Evolutionary conservation across 2,329 filamentous ascomycete genomes (phyloP).

Genomic region (Scorias spongiosa): DNA sequence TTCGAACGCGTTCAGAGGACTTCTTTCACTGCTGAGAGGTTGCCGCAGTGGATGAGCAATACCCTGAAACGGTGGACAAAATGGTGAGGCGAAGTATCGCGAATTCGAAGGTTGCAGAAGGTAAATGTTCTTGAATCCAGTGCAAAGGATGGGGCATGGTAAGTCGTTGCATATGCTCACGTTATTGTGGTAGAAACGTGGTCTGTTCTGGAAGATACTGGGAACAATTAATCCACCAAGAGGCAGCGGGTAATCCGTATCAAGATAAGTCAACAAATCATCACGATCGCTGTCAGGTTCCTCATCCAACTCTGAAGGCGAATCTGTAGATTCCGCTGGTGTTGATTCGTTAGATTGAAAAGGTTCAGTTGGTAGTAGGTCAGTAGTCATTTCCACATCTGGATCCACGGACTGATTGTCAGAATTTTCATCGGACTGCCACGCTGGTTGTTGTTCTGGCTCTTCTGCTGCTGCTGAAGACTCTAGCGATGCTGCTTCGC

Average conservation of each 20-base stretch:
- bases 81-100: conserved; percentile 2
- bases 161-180: conserved; percentile 14
- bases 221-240: conserved; percentile 12
- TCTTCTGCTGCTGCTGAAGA: neutral
- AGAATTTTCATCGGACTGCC: neutral
- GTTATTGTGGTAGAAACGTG: conserved; percentile 12
- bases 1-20: conserved; percentile 24
- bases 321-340: neutral
- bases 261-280: conserved; percentile 9
- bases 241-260: conserved; percentile 11
- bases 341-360: neutral
- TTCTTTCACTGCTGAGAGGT: conserved; percentile 13
- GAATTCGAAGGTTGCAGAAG: conserved; percentile 24
- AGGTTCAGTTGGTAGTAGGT: neutral
- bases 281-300: conserved; percentile 7
- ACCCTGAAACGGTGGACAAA: conserved; percentile 18
- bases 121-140: conserved; percentile 28
- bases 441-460: neutral
- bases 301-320: neutral
- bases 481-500: neutral
- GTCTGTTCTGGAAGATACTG: conserved; percentile 13
- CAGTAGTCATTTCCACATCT: neutral
- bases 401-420: conserved; percentile 1
- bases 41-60: conserved; percentile 23
- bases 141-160: conserved; percentile 26